Evolutionary conservation across 2,329 filamentous ascomycete genomes (phyloP).

Genomic region (Aspergillus brasiliensis): DNA sequence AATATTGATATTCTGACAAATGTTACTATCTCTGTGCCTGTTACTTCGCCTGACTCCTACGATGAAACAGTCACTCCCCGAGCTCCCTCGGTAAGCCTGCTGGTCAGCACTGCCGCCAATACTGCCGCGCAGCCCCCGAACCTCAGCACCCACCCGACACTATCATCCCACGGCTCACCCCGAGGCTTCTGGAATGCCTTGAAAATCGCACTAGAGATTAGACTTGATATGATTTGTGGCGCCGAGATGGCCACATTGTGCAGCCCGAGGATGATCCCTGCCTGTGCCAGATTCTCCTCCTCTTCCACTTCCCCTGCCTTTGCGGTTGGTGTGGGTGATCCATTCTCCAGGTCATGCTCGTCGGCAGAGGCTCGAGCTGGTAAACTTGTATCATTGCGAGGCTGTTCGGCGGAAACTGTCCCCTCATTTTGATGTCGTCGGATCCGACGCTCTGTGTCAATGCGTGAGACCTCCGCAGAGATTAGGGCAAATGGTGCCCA

Average conservation of each 20-base stretch:
- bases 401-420: slow-evolving; percentile 23
- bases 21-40: background rate
- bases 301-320: slow-evolving; percentile 27
- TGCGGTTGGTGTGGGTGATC: slow-evolving; percentile 20
- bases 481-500: slow-evolving; percentile 98
- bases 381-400: slow-evolving; percentile 4
- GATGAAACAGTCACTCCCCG: background rate
- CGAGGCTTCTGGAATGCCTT: slow-evolving; percentile 82
- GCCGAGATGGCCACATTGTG: slow-evolving; percentile 94
- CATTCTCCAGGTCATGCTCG: slow-evolving; percentile 31
- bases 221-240: slow-evolving; percentile 86
- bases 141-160: slow-evolving; percentile 81
- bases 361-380: background rate
- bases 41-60: background rate
- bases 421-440: slow-evolving; percentile 42
- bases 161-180: slow-evolving; percentile 80
- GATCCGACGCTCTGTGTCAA: slow-evolving; percentile 67
- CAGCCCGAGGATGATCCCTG: slow-evolving; percentile 87
- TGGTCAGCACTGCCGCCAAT: slow-evolving; percentile 72
- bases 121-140: slow-evolving; percentile 80
- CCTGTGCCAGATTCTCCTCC: slow-evolving; percentile 68
- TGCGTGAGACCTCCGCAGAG: slow-evolving; percentile 83
- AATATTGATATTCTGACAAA: background rate
- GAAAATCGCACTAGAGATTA: slow-evolving; percentile 83
- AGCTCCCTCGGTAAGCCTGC: slow-evolving; percentile 64